These are phyloP conservation scores for Candida ficus DNA, from an alignment of 805 yeast species.

Conservation along the genomic window DNA sequence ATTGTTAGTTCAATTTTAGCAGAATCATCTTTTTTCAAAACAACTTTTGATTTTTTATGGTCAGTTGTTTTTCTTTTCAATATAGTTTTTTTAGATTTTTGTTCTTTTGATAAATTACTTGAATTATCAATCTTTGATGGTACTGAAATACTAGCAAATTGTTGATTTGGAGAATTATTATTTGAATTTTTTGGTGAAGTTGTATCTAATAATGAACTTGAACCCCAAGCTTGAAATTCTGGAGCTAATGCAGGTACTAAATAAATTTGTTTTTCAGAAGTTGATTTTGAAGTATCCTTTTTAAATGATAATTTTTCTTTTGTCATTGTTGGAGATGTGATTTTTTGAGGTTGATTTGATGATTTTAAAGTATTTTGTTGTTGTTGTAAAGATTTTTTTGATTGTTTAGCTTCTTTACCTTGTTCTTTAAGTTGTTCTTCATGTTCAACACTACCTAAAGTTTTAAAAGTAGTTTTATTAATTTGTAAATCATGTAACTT, in stretches of 20 bases:
- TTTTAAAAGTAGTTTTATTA: slow-evolving; percentile 36
- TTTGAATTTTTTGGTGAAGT: slow-evolving; percentile 1
- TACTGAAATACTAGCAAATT: slow-evolving; percentile 2
- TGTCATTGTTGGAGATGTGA: not conserved
- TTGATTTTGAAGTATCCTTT: not conserved
- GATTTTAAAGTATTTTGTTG: not conserved
- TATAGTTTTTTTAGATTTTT: slow-evolving; percentile 6
- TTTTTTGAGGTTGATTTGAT: not conserved
- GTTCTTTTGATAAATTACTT: not conserved
- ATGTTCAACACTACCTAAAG: slow-evolving; percentile 16
- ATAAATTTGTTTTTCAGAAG: not conserved
- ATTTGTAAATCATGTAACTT: slow-evolving; percentile 36
- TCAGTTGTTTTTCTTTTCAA: slow-evolving; percentile 9
- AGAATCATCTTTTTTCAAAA: slow-evolving; percentile 1
- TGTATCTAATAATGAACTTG: not conserved
- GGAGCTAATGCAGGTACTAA: slow-evolving; percentile 5
- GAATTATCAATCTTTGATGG: not conserved
- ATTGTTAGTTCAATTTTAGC: not conserved
- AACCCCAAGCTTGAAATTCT: slow-evolving; percentile 1
- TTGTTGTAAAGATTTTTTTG: too few species aligned
- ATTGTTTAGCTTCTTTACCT: too few species aligned
- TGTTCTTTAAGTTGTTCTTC: too few species aligned
- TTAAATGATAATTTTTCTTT: slow-evolving; percentile 1
- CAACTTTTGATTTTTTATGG: slow-evolving; percentile 2
- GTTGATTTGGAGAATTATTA: slow-evolving; percentile 2